A percentile compares a stretch with the other conserved stretches of the same genome.
Evolutionary conservation across 163 green algal genomes (phyloP).

Genomic region (Dunaliella salina): DNA sequence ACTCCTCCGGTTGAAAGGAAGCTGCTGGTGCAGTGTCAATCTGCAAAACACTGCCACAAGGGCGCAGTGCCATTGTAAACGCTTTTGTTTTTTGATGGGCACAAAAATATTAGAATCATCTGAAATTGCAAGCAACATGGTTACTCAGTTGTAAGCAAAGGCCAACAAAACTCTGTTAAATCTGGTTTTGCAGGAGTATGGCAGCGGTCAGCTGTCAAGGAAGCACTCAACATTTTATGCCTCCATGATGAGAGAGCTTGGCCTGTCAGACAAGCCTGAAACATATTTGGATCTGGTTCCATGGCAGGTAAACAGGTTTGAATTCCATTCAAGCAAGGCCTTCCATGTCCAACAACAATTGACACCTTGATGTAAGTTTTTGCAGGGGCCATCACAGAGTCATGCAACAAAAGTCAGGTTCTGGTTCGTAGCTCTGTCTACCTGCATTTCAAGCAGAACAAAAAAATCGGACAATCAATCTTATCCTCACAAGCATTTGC

Average conservation of each 20-base stretch:
- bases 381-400: background rate
- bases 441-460: no score
- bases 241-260: conserved; percentile 55
- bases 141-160: background rate
- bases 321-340: background rate
- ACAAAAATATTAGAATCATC: background rate
- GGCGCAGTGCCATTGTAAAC: background rate
- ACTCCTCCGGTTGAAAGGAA: no score
- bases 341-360: background rate
- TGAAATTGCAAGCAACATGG: background rate
- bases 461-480: background rate
- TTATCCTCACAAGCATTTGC: background rate
- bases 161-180: no score
- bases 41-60: background rate
- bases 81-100: background rate
- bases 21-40: background rate
- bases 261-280: conserved; percentile 41
- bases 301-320: conserved; percentile 42
- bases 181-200: conserved; percentile 68
- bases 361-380: background rate
- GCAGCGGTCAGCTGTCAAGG: conserved; percentile 39
- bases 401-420: background rate
- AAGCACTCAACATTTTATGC: conserved; percentile 67
- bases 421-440: background rate
- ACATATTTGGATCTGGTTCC: conserved; percentile 53